Conservation (phyloP, 345 rosid genomes). For the Syzygium aromaticum region DNA sequence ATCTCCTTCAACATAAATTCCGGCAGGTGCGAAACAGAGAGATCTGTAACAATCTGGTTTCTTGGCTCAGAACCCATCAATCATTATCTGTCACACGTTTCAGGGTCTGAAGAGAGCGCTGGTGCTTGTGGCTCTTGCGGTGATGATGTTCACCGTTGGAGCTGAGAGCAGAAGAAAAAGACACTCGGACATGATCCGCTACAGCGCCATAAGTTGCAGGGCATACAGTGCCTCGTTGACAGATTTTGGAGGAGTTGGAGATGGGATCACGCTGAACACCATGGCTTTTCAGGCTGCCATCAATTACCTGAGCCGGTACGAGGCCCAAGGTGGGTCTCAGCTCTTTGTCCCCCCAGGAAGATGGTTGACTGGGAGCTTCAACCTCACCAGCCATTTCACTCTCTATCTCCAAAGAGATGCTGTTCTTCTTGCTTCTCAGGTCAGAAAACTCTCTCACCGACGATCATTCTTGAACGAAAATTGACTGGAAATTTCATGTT, state of each 20-base stretch:
- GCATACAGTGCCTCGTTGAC: constrained; percentile 59
- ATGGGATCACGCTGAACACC: constrained; percentile 72
- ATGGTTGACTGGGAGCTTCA: constrained; percentile 86
- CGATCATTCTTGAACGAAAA: neutral
- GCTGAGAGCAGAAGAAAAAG: constrained; percentile 21
- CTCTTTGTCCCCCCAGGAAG: constrained; percentile 79
- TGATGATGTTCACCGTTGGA: constrained; percentile 13
- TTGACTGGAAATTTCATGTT: neutral
- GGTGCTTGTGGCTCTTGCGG: constrained; percentile 6
- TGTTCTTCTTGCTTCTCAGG: constrained; percentile 79
- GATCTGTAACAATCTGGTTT: neutral
- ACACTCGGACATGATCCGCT: constrained; percentile 18
- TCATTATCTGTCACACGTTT: neutral
- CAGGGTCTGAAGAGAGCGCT: neutral
- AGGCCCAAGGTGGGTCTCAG: constrained; percentile 58
- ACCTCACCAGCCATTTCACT: constrained; percentile 87
- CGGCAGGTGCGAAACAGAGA: neutral
- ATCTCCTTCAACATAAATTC: too few species aligned
- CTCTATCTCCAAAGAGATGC: constrained; percentile 69
- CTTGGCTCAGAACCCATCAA: neutral
- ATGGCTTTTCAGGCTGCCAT: constrained; percentile 61
- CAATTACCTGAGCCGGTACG: constrained; percentile 40
- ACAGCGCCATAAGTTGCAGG: constrained; percentile 53
- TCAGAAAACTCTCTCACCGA: constrained; percentile 1
- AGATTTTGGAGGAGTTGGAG: constrained; percentile 85